Percentiles rank a stretch among this genome's conserved stretches.
These are phyloP conservation scores for Pyrus bretschneideri DNA, from an alignment of 306 rosid species.

Conservation along the genomic window DNA sequence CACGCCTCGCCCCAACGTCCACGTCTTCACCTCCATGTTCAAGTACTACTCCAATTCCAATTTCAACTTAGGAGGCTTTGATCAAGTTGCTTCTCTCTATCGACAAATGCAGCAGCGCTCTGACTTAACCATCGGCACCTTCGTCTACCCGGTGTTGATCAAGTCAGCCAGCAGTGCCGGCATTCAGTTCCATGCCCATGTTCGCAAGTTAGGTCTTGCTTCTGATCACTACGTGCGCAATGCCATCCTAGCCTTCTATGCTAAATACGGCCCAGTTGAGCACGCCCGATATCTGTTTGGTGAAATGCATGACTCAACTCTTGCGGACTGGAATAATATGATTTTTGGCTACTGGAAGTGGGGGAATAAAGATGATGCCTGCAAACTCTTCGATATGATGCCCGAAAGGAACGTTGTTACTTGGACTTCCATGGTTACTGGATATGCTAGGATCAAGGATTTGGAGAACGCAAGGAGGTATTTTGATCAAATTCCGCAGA, in stretches of 20 bases:
- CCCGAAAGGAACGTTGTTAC: conserved; percentile 35
- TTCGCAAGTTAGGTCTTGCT: conserved; percentile 34
- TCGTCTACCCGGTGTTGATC: conserved; percentile 42
- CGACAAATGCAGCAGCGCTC: conserved; percentile 21
- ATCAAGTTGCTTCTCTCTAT: conserved; percentile 30
- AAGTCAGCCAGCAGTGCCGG: conserved; percentile 37
- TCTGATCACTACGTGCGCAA: conserved; percentile 43
- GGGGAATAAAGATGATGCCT: conserved; percentile 51
- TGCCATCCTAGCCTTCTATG: conserved; percentile 36
- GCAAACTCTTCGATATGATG: conserved; percentile 35
- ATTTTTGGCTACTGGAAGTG: conserved; percentile 54
- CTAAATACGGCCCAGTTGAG: conserved; percentile 29
- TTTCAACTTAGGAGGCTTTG: conserved; percentile 7
- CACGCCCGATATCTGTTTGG: conserved; percentile 46
- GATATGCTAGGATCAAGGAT: conserved; percentile 41
- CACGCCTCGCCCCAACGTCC: conserved; percentile 24
- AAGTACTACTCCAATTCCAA: conserved; percentile 40
- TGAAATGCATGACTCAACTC: conserved; percentile 45
- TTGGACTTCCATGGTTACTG: conserved; percentile 67
- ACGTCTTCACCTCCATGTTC: conserved; percentile 46
- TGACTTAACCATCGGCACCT: conserved; percentile 19
- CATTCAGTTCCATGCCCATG: conserved; percentile 39
- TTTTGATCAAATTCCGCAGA: conserved; percentile 51
- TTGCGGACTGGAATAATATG: conserved; percentile 63
- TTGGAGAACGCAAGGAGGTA: conserved; percentile 42